These are phyloP conservation scores for Jasminum sambac DNA, from an alignment of 257 asterid genomes.

Conservation along the genomic window DNA sequence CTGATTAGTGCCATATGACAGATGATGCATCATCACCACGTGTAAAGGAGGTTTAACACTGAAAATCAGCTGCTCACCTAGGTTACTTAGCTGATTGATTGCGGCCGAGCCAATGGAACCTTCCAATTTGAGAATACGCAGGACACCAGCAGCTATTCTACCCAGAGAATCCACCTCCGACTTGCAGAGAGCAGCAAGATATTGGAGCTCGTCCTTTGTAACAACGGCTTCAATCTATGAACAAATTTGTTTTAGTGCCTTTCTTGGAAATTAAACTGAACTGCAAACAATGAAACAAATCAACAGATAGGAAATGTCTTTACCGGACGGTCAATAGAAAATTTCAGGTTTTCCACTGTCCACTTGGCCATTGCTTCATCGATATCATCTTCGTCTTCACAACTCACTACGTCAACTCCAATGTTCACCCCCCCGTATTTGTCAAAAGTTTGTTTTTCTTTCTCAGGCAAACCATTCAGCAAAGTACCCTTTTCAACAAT, in stretches of 20 bases:
- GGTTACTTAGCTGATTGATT: conserved; percentile 79
- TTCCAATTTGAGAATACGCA: conserved; percentile 88
- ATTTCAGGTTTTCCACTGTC: conserved; percentile 73
- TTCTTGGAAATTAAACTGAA: conserved; percentile 20
- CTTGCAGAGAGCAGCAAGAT: conserved; percentile 66
- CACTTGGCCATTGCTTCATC: conserved; percentile 51
- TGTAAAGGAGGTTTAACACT: neutral
- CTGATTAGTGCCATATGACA: too few relatives aligned
- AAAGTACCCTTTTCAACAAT: conserved; percentile 31
- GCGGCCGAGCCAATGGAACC: conserved; percentile 77
- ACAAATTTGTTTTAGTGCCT: conserved; percentile 12
- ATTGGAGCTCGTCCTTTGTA: conserved; percentile 82
- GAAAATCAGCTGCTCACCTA: conserved; percentile 52
- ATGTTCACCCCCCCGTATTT: conserved; percentile 58
- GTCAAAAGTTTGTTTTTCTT: conserved; percentile 43
- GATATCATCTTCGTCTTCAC: conserved; percentile 53
- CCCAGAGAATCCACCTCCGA: conserved; percentile 92
- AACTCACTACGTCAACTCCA: conserved; percentile 67
- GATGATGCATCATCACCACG: too few relatives aligned
- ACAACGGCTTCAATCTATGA: conserved; percentile 81
- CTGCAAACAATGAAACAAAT: conserved; percentile 1
- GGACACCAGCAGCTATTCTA: conserved; percentile 83
- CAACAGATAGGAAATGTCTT: conserved; percentile 14
- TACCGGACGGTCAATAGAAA: conserved; percentile 94
- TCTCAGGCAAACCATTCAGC: conserved; percentile 49